Evolutionary conservation across 179 eudicot species (phyloP).

Genomic region (Drosera spatulata): DNA sequence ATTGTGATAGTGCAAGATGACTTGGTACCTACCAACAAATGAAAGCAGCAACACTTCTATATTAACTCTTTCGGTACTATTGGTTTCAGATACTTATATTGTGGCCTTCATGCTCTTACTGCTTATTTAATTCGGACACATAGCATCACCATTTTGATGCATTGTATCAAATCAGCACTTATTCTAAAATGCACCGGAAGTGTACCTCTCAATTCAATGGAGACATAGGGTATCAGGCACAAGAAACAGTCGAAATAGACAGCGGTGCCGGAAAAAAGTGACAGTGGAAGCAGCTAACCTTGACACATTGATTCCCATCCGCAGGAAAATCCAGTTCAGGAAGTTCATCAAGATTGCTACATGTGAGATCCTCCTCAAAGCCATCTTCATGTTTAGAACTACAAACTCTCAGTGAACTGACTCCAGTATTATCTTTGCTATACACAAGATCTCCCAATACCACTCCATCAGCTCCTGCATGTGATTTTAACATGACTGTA

Average conservation of each 20-base stretch:
- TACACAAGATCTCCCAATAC: conserved; percentile 88
- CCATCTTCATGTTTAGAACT: conserved; percentile 35
- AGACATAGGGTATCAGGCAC: not conserved
- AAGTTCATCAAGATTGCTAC: conserved; percentile 40
- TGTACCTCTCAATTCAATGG: no score
- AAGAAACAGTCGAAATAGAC: not conserved
- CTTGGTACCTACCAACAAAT: no score
- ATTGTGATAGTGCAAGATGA: not conserved
- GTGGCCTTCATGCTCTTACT: no score
- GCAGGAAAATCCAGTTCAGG: conserved; percentile 43
- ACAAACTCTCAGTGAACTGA: conserved; percentile 14
- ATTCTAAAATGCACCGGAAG: no score
- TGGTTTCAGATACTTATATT: no score
- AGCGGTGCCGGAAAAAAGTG: not conserved
- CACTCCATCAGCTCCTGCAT: conserved; percentile 54
- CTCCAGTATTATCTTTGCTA: conserved; percentile 44
- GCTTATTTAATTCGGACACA: no score
- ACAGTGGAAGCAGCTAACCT: conserved; percentile 28
- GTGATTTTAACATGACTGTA: not conserved
- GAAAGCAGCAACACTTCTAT: no score
- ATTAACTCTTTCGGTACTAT: no score
- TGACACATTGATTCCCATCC: conserved; percentile 45
- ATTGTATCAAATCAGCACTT: no score
- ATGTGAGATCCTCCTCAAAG: conserved; percentile 25
- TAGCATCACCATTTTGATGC: no score